These are phyloP conservation scores for Stenogyne calaminthoides DNA, from an alignment of 305 asterid genomes.

Conservation along the genomic window DNA sequence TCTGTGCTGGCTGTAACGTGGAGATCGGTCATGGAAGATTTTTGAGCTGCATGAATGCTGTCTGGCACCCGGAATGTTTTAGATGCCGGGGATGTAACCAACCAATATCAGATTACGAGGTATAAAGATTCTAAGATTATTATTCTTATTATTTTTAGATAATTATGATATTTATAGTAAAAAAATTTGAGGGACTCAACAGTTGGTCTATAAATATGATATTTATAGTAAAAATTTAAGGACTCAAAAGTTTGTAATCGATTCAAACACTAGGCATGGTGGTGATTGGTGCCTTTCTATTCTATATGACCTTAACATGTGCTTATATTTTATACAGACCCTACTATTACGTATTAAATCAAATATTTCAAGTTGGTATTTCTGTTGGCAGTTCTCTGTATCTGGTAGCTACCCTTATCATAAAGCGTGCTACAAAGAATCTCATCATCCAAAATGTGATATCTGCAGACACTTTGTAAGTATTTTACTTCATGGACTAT, in stretches of 20 bases:
- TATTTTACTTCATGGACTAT: constrained; percentile 22
- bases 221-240: neutral
- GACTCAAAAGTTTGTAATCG: neutral
- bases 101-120: constrained; percentile 96
- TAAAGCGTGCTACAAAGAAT: constrained; percentile 89
- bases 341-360: neutral
- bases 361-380: neutral
- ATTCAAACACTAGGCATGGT: no score
- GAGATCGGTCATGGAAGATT: constrained; percentile 90
- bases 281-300: neutral
- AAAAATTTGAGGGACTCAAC: neutral
- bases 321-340: neutral
- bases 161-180: neutral
- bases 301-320: neutral
- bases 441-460: constrained; percentile 91
- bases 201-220: neutral
- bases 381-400: constrained; percentile 75
- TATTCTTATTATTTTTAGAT: neutral
- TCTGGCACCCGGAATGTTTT: constrained; percentile 63
- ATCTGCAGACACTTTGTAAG: constrained; percentile 93
- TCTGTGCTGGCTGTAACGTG: constrained; percentile 89
- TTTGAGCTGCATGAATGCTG: constrained; percentile 92
- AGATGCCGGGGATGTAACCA: constrained; percentile 92
- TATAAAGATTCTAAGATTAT: constrained; percentile 30
- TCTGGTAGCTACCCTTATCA: constrained; percentile 84